Evolutionary conservation across 2,329 filamentous ascomycete genomes (phyloP), one percentile per base, ranked within the genome.

Genomic region (Cladophialophora chaetospira): DNA sequence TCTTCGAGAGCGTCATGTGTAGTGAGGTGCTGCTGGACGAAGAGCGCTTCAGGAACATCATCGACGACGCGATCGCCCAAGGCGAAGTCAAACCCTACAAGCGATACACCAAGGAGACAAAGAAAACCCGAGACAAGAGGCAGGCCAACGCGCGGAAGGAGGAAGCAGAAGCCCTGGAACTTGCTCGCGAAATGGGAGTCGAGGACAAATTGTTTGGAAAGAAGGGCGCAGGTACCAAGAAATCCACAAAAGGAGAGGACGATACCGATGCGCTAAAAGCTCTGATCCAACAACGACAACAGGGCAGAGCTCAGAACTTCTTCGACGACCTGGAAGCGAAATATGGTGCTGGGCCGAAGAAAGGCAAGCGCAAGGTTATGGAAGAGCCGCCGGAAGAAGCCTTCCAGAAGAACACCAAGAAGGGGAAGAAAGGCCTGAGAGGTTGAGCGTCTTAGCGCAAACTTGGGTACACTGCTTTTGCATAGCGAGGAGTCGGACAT

Each of bases 1-100:
- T 99, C 1, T 97, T 95, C 72, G 84, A 91, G 69, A 77, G 78
- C 0, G 88, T 99, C 36, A 96, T 99, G 86, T 80, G 97, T 42
- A 95, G 90, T 65, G 82, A 93, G 68, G 86, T 91, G 8, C 69
- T 91, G 1, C 85, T 88, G 52, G 94, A 99, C 65, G 94, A 99
- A 65, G 86, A 88, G 53, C 81, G 94, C 6, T 97, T 96, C 74
- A 82, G 90, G 11, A 73, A 69, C 13, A 89, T 96, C 42, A 91
- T 99, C 53, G 84, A 96, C 68, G 79, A 84, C 31, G 94, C 91
- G 2, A 94, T 99, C 67, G 77, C 80, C 31, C 79, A 76, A 3
- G 83, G 84, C 1, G 83, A 89, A 33, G 87, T 95, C 0, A 73
- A 85, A 40, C 76, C 77, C 0, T 92, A 85, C 70, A 75, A 80